These are phyloP conservation scores for Biscutella auriculata DNA, from an alignment of 441 rosid species.

Conservation along the genomic window DNA sequence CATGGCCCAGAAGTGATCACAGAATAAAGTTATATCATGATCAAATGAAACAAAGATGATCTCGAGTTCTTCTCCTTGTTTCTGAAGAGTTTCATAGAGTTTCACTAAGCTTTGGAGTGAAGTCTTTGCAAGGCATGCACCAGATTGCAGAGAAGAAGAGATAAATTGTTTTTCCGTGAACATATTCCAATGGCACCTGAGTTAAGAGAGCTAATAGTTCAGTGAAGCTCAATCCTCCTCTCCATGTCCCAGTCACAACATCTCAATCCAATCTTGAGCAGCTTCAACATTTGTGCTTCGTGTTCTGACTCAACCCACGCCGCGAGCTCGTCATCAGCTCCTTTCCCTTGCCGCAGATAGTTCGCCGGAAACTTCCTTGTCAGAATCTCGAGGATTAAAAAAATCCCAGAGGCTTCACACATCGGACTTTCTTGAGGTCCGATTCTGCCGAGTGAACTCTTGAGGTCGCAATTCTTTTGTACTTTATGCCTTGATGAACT, in stretches of 20 bases:
- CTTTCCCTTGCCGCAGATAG: conserved; percentile 47
- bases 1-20: conserved; percentile 60
- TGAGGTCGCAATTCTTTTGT: no score
- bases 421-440: conserved; percentile 51
- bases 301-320: conserved; percentile 70
- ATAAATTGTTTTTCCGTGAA: conserved; percentile 40
- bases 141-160: conserved; percentile 78
- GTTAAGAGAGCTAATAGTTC: not conserved
- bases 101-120: conserved; percentile 53
- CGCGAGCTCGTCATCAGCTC: conserved; percentile 45
- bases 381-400: conserved; percentile 61
- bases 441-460: conserved; percentile 38
- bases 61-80: conserved; percentile 43
- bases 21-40: conserved; percentile 44
- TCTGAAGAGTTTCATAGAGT: conserved; percentile 32
- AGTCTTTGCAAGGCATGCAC: conserved; percentile 70
- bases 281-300: conserved; percentile 65
- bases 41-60: conserved; percentile 61
- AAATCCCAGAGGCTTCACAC: conserved; percentile 85
- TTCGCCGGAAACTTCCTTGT: conserved; percentile 76
- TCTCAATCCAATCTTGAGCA: conserved; percentile 75
- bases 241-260: conserved; percentile 71
- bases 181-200: conserved; percentile 52
- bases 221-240: conserved; percentile 52
- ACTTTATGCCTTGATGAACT: no score